These are phyloP conservation scores for Blastobotrys illinoisensis DNA, from an alignment of 1,139 yeast species.

Conservation along the genomic window DNA sequence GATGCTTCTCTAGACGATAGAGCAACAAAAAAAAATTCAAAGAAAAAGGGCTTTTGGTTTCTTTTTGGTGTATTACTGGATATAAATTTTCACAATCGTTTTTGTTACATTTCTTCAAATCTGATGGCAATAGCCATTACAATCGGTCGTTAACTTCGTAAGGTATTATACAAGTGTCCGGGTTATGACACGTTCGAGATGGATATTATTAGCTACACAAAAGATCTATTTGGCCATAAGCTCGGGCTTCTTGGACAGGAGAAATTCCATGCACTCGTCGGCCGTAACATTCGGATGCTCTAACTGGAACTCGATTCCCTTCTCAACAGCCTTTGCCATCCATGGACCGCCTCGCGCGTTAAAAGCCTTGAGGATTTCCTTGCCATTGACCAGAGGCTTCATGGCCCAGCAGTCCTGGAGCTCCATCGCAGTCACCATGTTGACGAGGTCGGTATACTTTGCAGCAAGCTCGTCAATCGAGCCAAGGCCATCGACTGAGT, in stretches of 20 bases:
- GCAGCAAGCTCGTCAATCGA: slow-evolving; percentile 4
- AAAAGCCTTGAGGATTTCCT: slow-evolving; percentile 47
- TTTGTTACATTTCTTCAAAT: not conserved
- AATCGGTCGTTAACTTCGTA: not conserved
- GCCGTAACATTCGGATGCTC: slow-evolving; percentile 54
- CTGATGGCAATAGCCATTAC: too few species aligned
- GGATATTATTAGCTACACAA: not conserved
- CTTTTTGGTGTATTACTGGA: slow-evolving; percentile 1
- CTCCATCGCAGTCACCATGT: slow-evolving; percentile 16
- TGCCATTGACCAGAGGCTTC: slow-evolving; percentile 51
- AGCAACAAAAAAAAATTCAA: not conserved
- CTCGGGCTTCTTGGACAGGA: slow-evolving; percentile 1
- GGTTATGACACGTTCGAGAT: not conserved
- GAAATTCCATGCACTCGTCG: slow-evolving; percentile 37
- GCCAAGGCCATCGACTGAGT: slow-evolving; percentile 2
- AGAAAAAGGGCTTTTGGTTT: not conserved
- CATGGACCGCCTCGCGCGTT: slow-evolving; percentile 77
- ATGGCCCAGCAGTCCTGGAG: slow-evolving; percentile 31
- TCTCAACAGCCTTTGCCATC: slow-evolving; percentile 54
- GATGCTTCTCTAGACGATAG: slow-evolving; percentile 22
- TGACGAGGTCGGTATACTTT: slow-evolving; percentile 16
- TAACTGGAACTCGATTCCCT: slow-evolving; percentile 66
- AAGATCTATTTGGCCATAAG: not conserved
- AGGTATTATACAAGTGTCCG: not conserved
- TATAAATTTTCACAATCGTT: slow-evolving; percentile 1